Evolutionary conservation across 768 basidiomycete genomes (phyloP), one percentile per base, ranked within the genome.

Genomic region (Trametes elegans): DNA sequence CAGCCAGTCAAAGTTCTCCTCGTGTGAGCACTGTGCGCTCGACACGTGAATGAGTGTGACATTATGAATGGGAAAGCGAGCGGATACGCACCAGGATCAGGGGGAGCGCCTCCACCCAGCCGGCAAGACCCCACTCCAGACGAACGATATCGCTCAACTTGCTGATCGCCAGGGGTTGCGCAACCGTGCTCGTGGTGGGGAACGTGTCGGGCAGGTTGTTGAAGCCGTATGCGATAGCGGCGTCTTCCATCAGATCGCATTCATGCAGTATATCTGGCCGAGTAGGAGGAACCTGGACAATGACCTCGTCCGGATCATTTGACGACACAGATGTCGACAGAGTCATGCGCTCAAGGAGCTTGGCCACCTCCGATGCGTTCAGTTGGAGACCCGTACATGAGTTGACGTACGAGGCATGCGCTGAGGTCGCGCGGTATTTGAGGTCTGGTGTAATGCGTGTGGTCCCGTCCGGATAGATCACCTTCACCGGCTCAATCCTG

Each of bases 171-270:
- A 94, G 76, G 9, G 93, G 93, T 67, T 96, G 93, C 19, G 92
- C 96, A 34, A 98, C 91, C 7, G 97, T 98, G 68, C 88, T 95
- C 16, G 95, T 97, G 7, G 84, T 74, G 1, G 97, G 97, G 82
- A 99, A 94, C 13, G 83, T 85, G 63, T 90, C 82, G 2, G 93
- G 91, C 24, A 99, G 79, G 64, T 96, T 97, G 76, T 99, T 98
- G 79, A 93, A 98, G 2, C 97, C 97, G 67, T 95, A 97, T 0
- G 94, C 97, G 61, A 99, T 91, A 9, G 97, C 97, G 2, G 88
- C 93, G 60, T 99, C 97, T 68, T 99, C 97, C 87, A 99, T 90
- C 68, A 98, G 82, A 68, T 99, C 97, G 66, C 95, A 97, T 70
- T 98, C 94, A 68, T 99, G 97, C 50, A 99, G 75, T 61, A 99